Evolutionary conservation across 495 filamentous ascomycete species (phyloP).

Genomic region (Neurospora sp.): DNA sequence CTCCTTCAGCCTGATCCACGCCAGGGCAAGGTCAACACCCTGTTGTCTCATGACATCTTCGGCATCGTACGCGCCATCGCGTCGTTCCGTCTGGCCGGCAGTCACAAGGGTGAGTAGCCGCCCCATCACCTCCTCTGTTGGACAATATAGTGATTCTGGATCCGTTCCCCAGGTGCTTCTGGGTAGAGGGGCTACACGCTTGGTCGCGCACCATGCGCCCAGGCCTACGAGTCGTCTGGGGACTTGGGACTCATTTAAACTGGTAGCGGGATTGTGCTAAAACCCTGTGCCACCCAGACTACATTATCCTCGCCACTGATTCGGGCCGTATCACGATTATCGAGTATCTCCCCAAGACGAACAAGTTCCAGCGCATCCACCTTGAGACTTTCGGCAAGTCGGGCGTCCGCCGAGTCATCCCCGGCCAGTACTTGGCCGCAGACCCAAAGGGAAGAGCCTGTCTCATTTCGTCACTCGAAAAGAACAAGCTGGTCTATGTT

Average conservation of each 20-base stretch:
- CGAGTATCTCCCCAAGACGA: slow-evolving; percentile 81
- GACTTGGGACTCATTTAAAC: slow-evolving; percentile 6
- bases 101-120: slow-evolving; percentile 80
- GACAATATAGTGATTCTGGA: slow-evolving; percentile 91
- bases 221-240: slow-evolving; percentile 13
- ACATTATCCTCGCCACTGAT: slow-evolving; percentile 90
- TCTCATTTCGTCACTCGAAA: slow-evolving; percentile 87
- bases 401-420: slow-evolving; percentile 86
- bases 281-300: slow-evolving; percentile 54
- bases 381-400: slow-evolving; percentile 98
- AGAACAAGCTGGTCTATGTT: slow-evolving; percentile 99
- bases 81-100: slow-evolving; percentile 83
- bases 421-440: slow-evolving; percentile 86
- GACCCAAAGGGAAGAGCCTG: slow-evolving; percentile 95
- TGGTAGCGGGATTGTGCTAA: slow-evolving; percentile 48
- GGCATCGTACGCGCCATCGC: slow-evolving; percentile 85
- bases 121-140: slow-evolving; percentile 27
- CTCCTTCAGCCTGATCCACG: slow-evolving; percentile 78
- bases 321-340: slow-evolving; percentile 90
- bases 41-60: slow-evolving; percentile 88
- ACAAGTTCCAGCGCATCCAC: slow-evolving; percentile 81
- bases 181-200: slow-evolving; percentile 7
- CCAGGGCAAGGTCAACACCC: slow-evolving; percentile 72
- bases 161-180: slow-evolving; percentile 42
- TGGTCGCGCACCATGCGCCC: slow-evolving; percentile 8